phyloP scores from a whole-genome alignment of 306 rosid genomes.

The Begonia loranthoides region DNA sequence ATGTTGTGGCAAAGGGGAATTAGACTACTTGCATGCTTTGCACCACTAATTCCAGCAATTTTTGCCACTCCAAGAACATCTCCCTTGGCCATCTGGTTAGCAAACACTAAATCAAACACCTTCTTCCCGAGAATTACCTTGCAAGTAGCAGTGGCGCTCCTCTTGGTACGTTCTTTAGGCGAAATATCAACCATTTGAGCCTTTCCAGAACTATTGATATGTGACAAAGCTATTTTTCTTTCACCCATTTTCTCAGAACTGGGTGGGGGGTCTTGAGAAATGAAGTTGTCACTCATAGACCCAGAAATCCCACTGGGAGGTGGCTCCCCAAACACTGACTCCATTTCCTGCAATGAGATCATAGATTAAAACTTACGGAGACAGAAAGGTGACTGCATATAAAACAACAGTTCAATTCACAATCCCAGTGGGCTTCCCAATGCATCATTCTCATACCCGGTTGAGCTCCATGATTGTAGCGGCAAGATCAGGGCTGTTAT shows the following conservation, averaged over 20 bases:
- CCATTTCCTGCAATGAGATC: conserved; percentile 60
- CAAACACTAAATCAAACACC: conserved; percentile 67
- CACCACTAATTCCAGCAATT: conserved; percentile 83
- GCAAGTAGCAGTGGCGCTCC: conserved; percentile 64
- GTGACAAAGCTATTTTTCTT: conserved; percentile 38
- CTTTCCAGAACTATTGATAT: conserved; percentile 51
- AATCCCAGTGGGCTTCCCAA: not conserved
- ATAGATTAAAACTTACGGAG: not conserved
- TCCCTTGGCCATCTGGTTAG: conserved; percentile 60
- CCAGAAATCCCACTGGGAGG: conserved; percentile 29
- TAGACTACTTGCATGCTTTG: conserved; percentile 71
- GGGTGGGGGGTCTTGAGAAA: conserved; percentile 16
- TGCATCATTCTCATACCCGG: conserved; percentile 25
- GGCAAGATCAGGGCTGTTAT: conserved; percentile 29
- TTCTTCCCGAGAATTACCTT: conserved; percentile 80
- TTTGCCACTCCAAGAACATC: conserved; percentile 81
- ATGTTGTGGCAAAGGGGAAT: conserved; percentile 85
- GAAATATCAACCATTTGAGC: conserved; percentile 96
- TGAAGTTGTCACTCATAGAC: conserved; percentile 18
- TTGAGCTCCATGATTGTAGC: conserved; percentile 58
- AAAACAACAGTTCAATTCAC: not conserved
- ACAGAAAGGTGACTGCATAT: not conserved
- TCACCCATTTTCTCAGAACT: conserved; percentile 15
- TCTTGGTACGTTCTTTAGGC: conserved; percentile 47
- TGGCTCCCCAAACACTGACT: conserved; percentile 55